Evolutionary conservation across 2,329 filamentous ascomycete species (phyloP), one percentile per base, ranked within the genome.

Genomic region (Aspergillus pseudoglaucus): DNA sequence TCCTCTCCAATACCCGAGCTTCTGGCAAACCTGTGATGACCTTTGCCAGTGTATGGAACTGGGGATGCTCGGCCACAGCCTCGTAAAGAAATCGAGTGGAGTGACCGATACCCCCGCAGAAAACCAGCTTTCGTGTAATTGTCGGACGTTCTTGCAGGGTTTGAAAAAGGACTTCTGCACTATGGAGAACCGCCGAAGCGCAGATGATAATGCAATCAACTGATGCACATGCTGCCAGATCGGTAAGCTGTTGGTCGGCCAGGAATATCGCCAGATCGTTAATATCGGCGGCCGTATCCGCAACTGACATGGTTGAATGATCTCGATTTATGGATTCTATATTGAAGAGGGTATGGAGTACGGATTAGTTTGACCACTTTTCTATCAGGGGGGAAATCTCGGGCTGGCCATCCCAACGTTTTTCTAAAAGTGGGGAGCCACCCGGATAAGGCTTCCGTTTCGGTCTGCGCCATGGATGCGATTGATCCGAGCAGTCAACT

Each of bases 51-150:
- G 63, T 69, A 4, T 46, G 56, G 8, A 55, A 61, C 4, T 43
- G 35, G 3, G 59, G 54, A 50, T 71, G 63, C 2, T 50, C 49
- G 6, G 57, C 59, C 1, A 75, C 61, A 3, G 72, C 67, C 3
- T 68, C 61, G 50, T 74, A 74, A 4, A 76, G 60, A 14, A 67
- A 63, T 10, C 61, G 48, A 4, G 73, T 76, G 1, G 71, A 74
- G 52, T 76, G 73, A 2, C 73, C 72, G 18, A 72, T 68, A 7
- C 73, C 73, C 15, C 72, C 73, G 41, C 70, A 73, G 0, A 75
- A 57, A 1, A 75, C 66, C 2, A 75, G 48, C 2, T 57, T 64
- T 46, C 60, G 64, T 2, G 67, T 61, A 6, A 68, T 47, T 4
- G 47, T 25, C 1, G 68, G 64, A 4, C 52, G 55, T 8, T 45